These are phyloP conservation scores for Leccinum rimulosum DNA, from an alignment of 768 basidiomycete species.

Conservation along the genomic window DNA sequence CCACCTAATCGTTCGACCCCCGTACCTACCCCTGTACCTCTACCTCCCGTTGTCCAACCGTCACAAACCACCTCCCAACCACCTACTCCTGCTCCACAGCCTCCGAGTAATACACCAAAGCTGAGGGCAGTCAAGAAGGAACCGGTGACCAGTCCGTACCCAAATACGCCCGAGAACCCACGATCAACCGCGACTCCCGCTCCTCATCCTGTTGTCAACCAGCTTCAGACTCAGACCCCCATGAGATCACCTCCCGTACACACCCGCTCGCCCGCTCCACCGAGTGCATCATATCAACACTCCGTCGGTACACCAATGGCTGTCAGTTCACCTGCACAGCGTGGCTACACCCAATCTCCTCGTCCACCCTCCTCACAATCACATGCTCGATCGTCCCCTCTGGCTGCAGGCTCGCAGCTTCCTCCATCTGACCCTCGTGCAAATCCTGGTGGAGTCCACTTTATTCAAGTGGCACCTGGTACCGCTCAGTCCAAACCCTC, in stretches of 20 bases:
- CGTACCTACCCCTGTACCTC: conserved; percentile 30
- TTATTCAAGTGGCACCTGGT: conserved; percentile 26
- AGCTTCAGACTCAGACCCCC: conserved; percentile 29
- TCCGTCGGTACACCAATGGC: conserved; percentile 19
- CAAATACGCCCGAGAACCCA: conserved; percentile 29
- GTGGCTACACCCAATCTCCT: conserved; percentile 35
- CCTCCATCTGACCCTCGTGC: conserved; percentile 25
- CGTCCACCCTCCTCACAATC: conserved; percentile 34
- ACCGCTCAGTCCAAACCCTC: conserved; percentile 27
- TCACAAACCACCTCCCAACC: conserved; percentile 32
- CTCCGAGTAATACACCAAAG: conserved; percentile 22
- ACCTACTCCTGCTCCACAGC: conserved; percentile 31
- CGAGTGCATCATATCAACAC: conserved; percentile 22
- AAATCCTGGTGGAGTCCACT: conserved; percentile 22
- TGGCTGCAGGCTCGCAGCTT: conserved; percentile 28
- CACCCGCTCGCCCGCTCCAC: conserved; percentile 26
- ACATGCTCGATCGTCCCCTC: conserved; percentile 31
- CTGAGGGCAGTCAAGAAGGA: conserved; percentile 30
- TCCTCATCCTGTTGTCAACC: conserved; percentile 33
- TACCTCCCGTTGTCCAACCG: conserved; percentile 35
- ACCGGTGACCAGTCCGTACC: conserved; percentile 24
- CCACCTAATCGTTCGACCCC: conserved; percentile 31
- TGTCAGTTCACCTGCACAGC: conserved; percentile 29
- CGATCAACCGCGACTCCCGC: conserved; percentile 31
- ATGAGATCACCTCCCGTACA: conserved; percentile 32